Evolutionary conservation across 1,284 basidiomycete genomes (phyloP).

Genomic region (Malassezia pachydermatis): DNA sequence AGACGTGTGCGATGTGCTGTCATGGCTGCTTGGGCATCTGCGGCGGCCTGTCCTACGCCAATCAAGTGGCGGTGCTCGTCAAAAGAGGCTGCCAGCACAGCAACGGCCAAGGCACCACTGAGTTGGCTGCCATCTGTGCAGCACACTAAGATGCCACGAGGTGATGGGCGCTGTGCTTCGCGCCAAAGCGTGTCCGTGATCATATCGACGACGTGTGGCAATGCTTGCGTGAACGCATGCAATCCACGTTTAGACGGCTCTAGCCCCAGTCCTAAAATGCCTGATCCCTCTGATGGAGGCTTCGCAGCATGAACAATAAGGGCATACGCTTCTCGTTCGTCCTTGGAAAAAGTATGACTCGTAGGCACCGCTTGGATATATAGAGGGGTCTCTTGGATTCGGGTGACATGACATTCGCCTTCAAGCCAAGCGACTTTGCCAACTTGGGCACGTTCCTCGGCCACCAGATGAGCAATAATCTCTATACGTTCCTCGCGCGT

Average conservation of each 20-base stretch:
- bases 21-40: background rate
- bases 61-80: constrained; percentile 34
- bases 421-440: constrained; percentile 2
- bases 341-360: background rate
- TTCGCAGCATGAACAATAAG: constrained; percentile 1
- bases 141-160: constrained; percentile 17
- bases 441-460: background rate
- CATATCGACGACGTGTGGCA: constrained; percentile 20
- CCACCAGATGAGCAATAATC: constrained; percentile 53
- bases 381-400: background rate
- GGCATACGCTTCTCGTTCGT: constrained; percentile 1
- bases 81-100: constrained; percentile 26
- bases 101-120: constrained; percentile 21
- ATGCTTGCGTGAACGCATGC: constrained; percentile 14
- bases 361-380: background rate
- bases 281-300: background rate
- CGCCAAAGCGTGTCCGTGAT: constrained; percentile 11
- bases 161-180: background rate
- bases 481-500: constrained; percentile 53
- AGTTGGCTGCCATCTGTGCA: constrained; percentile 23
- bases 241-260: constrained; percentile 24
- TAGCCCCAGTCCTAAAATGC: constrained; percentile 2
- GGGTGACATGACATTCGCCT: background rate
- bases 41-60: background rate
- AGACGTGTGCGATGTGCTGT: constrained; percentile 6